Conservation (phyloP, 192 early-diverging fungal species). For the Coemansia reversa region DNA sequence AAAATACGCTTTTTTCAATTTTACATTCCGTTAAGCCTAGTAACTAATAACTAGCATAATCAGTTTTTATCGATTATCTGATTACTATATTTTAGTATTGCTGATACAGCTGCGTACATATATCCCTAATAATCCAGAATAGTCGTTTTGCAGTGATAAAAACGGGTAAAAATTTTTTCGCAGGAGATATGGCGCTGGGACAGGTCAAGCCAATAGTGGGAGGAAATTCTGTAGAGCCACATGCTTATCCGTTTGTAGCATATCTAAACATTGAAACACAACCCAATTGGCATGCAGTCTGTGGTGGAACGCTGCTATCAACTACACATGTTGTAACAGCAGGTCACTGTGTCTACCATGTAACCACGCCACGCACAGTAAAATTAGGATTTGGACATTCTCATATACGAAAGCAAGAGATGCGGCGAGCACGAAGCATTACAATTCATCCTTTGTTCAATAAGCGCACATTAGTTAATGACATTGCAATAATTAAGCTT, state of each 20-base stretch:
- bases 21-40: neutral
- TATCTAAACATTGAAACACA: constrained; percentile 42
- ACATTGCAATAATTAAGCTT: constrained; percentile 50
- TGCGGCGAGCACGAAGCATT: neutral
- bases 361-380: constrained; percentile 10
- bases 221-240: constrained; percentile 19
- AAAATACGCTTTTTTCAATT: neutral
- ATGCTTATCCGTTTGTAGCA: constrained; percentile 48
- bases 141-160: neutral
- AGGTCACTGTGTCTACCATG: constrained; percentile 46
- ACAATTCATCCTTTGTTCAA: constrained; percentile 25
- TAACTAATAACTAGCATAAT: too few species aligned
- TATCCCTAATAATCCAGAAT: neutral
- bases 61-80: neutral
- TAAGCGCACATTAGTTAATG: constrained; percentile 38
- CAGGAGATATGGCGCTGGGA: constrained; percentile 27
- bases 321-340: constrained; percentile 44
- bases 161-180: neutral
- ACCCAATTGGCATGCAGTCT: constrained; percentile 44
- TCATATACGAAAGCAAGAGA: constrained; percentile 12
- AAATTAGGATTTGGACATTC: constrained; percentile 32
- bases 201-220: constrained; percentile 45
- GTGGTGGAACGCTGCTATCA: constrained; percentile 49
- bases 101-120: neutral
- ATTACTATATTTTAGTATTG: neutral